Percentiles rank a stretch among this genome's conserved stretches.
Conservation (phyloP, 805 yeast species). For the Yarrowia alimentaria region DNA sequence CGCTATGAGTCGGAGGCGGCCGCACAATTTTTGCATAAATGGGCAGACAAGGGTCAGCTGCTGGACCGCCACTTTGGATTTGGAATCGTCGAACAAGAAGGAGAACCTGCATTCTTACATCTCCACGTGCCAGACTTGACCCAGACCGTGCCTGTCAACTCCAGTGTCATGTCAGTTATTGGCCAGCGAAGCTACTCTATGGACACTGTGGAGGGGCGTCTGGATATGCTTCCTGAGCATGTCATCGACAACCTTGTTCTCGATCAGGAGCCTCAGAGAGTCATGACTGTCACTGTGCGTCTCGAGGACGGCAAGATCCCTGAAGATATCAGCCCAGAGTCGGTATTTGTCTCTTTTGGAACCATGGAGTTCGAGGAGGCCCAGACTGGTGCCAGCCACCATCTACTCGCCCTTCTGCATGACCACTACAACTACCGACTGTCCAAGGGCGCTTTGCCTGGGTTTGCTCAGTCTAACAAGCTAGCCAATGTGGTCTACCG, state of each 20-base stretch:
- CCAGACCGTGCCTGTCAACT: background rate
- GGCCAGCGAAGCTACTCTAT: slow-evolving; percentile 19
- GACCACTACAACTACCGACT: slow-evolving; percentile 3
- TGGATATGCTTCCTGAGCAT: background rate
- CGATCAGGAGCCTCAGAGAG: background rate
- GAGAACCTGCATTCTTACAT: slow-evolving; percentile 1
- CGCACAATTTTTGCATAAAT: slow-evolving; percentile 1
- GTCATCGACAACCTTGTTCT: background rate
- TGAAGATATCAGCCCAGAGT: background rate
- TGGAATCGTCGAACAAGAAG: background rate
- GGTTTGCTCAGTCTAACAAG: slow-evolving; percentile 8
- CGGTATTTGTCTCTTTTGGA: slow-evolving; percentile 8
- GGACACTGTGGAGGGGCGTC: slow-evolving; percentile 7
- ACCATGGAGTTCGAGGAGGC: background rate
- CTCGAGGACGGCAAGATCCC: slow-evolving; percentile 6
- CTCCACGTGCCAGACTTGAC: slow-evolving; percentile 15
- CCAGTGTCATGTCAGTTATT: slow-evolving; percentile 5
- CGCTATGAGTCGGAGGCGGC: background rate
- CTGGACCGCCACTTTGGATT: slow-evolving; percentile 2
- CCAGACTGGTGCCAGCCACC: background rate
- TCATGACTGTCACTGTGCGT: slow-evolving; percentile 2
- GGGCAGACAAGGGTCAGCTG: background rate
- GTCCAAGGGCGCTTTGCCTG: slow-evolving; percentile 10
- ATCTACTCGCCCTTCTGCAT: background rate
- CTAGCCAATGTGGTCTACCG: background rate